Percentiles rank a stretch among this genome's conserved stretches.
Evolutionary conservation across 2,329 filamentous ascomycete species (phyloP).

Genomic region (Ilyonectria destructans): DNA sequence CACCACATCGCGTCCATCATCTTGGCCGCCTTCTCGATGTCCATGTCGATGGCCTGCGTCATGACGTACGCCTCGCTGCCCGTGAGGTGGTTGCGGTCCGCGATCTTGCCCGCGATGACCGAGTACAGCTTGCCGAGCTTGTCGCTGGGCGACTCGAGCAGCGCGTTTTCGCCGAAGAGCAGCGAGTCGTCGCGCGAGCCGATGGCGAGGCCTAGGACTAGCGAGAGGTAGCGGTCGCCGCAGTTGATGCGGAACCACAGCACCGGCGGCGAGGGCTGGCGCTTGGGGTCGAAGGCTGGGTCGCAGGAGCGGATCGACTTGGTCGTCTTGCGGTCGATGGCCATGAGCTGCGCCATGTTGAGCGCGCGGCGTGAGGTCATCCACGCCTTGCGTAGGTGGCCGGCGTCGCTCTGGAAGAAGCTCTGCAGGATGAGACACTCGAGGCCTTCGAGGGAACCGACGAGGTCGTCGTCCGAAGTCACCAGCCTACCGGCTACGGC

Average conservation of each 20-base stretch:
- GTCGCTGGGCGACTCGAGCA: constrained; percentile 57
- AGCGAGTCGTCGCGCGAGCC: constrained; percentile 61
- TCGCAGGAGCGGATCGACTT: constrained; percentile 58
- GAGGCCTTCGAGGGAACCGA: constrained; percentile 67
- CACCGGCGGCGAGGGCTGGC: constrained; percentile 41
- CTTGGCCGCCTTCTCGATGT: constrained; percentile 62
- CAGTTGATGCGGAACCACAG: constrained; percentile 68
- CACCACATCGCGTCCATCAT: constrained; percentile 66
- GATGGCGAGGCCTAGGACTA: constrained; percentile 66
- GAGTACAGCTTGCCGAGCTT: constrained; percentile 63
- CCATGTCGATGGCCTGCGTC: constrained; percentile 63
- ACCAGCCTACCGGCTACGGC: constrained; percentile 58
- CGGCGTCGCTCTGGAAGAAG: constrained; percentile 67
- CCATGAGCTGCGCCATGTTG: constrained; percentile 67
- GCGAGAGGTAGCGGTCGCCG: constrained; percentile 66
- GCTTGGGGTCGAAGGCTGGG: constrained; percentile 52
- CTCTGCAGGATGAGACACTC: constrained; percentile 67
- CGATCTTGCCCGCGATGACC: constrained; percentile 61
- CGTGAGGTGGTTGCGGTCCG: constrained; percentile 62
- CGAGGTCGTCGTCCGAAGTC: constrained; percentile 67
- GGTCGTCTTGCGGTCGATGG: constrained; percentile 57
- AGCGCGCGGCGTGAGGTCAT: constrained; percentile 66
- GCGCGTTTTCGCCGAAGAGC: constrained; percentile 47
- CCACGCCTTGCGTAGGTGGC: constrained; percentile 71
- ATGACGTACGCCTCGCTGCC: constrained; percentile 57